Conservation (phyloP, 1,139 yeast species). For the Scheffersomyces cryptocercus region DNA sequence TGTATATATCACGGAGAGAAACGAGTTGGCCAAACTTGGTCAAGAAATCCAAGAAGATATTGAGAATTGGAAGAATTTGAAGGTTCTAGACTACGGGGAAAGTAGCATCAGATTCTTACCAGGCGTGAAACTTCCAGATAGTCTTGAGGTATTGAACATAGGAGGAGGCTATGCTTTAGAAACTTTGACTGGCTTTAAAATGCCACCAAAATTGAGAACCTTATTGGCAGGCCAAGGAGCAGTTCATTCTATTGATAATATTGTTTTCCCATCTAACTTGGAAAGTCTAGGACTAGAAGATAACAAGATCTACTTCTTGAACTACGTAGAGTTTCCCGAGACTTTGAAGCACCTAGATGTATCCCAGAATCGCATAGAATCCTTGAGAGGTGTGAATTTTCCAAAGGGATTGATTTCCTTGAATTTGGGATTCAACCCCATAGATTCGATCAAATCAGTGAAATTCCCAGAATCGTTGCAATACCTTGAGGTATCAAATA, state of each 20-base stretch:
- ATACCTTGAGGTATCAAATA: conserved; percentile 41
- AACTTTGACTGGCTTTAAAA: conserved; percentile 42
- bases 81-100: conserved; percentile 39
- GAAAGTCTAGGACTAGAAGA: conserved; percentile 36
- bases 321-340: conserved; percentile 42
- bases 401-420: conserved; percentile 34
- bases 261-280: conserved; percentile 34
- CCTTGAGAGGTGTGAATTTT: conserved; percentile 39
- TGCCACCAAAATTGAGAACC: conserved; percentile 35
- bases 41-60: conserved; percentile 44
- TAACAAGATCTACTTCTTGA: conserved; percentile 43
- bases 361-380: conserved; percentile 45
- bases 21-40: conserved; percentile 34
- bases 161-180: conserved; percentile 46
- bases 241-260: conserved; percentile 38
- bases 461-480: conserved; percentile 41
- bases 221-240: conserved; percentile 39
- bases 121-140: conserved; percentile 42
- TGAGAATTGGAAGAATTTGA: conserved; percentile 35
- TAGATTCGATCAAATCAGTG: conserved; percentile 44
- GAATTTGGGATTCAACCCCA: conserved; percentile 42
- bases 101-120: conserved; percentile 42
- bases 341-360: conserved; percentile 33
- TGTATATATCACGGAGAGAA: conserved; percentile 35
- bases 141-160: conserved; percentile 39